Conservation (phyloP, 179 eudicot genomes). For the Actinidia chinensis region DNA sequence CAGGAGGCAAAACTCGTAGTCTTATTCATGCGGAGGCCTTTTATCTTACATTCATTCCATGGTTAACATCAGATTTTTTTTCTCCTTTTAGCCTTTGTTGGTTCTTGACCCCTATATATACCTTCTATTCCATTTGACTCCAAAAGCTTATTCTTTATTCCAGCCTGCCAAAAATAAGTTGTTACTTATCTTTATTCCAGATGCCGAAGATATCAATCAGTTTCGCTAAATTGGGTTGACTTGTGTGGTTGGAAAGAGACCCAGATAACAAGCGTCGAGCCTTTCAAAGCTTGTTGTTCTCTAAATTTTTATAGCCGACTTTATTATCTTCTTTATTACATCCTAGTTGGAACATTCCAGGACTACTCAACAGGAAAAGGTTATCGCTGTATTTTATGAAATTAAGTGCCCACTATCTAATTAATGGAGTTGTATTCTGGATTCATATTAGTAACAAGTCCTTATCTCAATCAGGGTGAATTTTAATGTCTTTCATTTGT, state of each 20-base stretch:
- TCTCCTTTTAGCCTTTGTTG: not conserved
- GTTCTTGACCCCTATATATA: conserved; percentile 1
- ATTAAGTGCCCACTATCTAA: not conserved
- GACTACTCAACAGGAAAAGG: not conserved
- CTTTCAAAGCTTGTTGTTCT: not conserved
- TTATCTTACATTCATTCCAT: not conserved
- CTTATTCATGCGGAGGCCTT: not conserved
- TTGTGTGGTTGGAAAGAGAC: not conserved
- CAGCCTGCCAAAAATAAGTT: no score
- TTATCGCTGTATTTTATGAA: not conserved
- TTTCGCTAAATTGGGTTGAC: not conserved
- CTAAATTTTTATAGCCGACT: not conserved
- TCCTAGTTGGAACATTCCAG: not conserved
- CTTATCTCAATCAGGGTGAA: not conserved
- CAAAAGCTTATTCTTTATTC: no score
- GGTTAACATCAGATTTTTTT: not conserved
- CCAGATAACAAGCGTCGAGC: not conserved
- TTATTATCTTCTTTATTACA: not conserved
- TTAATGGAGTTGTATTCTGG: conserved; percentile 7
- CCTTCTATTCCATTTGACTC: not conserved
- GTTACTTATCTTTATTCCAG: not conserved
- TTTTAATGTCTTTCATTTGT: not conserved
- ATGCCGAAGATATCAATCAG: not conserved
- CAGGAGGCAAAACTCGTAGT: not conserved
- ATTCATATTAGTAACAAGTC: not conserved